Evolutionary conservation across 441 rosid genomes (phyloP), one percentile per base, ranked within the genome.

Genomic region (Gossypium schwendimanii): DNA sequence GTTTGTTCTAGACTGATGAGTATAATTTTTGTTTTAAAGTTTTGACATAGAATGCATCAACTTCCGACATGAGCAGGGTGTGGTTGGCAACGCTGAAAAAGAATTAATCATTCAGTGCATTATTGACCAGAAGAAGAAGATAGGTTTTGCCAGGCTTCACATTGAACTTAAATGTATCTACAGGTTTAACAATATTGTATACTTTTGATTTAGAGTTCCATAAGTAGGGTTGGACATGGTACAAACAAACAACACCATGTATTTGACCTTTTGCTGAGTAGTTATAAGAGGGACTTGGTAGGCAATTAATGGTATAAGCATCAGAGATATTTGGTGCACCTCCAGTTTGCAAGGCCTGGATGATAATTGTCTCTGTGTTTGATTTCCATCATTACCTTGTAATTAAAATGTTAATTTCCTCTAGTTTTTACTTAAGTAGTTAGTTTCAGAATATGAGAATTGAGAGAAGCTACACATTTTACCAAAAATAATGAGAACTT

Each of bases 331-430:
- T 92, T 17, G 96, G 91, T 3, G 86, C 86, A 8, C 1, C 85
- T 70, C 93, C 92, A 0, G 89, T 88, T 59, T 81, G 88, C 15
- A 91, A 79, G 53, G 94, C 83, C 69, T 89, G 93, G 26, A 76
- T 85, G 12, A 89, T 2, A 10, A 88, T 64, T n/a, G 87, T 88
- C 78, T 83, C 88, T 24, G 91, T 76, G 78, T 91, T 93, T 49
- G 79, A 76, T 75, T 86, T 89, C 39, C 82, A 88, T 97, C 93
- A 93, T 69, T 93, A 95, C 18, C 93, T 92, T 91, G 82, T 60
- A 61, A 11, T 50, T 45, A 26, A 26, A 59, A 33, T 59, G 41
- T 59, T 26, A 59, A 59, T 24, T n/a, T 39, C 64, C 39, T 33
- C 39, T 33, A 33, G 39, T 33, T 33, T 33, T 33, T 5, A 33